Conservation (phyloP, 75 land plant species). For the Cunninghamia lanceolata region DNA sequence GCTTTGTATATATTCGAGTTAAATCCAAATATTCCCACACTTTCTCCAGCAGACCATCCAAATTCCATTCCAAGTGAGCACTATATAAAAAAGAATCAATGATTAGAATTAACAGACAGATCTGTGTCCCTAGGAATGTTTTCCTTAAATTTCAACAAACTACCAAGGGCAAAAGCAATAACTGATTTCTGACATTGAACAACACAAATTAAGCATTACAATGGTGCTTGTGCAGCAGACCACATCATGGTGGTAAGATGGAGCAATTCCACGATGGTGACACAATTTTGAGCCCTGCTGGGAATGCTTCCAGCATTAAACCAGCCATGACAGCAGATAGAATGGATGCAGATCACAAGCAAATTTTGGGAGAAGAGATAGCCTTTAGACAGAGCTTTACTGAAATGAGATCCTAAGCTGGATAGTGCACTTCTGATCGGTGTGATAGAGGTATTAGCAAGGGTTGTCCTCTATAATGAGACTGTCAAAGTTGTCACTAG, state of each 20-base stretch:
- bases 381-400: no score
- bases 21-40: slow-evolving; percentile 94
- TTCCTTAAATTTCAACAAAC: not conserved
- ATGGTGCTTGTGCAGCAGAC: not conserved
- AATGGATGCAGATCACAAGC: no score
- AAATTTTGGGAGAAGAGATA: no score
- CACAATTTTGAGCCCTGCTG: no score
- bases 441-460: no score
- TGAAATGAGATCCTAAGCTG: no score
- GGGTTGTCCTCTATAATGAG: no score
- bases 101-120: slow-evolving; percentile 3
- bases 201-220: not conserved
- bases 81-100: slow-evolving; percentile 36
- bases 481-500: no score
- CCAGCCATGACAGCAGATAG: no score
- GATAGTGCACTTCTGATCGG: no score
- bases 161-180: not conserved
- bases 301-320: no score
- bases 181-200: not conserved
- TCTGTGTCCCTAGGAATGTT: not conserved
- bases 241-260: not conserved
- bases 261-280: not conserved
- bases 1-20: slow-evolving; percentile 94
- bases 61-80: slow-evolving; percentile 99
- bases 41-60: slow-evolving; percentile 95